Percentiles rank a stretch among this genome's conserved stretches.
Conservation (phyloP, 495 filamentous ascomycete genomes). For the Aspergillus hancockii region DNA sequence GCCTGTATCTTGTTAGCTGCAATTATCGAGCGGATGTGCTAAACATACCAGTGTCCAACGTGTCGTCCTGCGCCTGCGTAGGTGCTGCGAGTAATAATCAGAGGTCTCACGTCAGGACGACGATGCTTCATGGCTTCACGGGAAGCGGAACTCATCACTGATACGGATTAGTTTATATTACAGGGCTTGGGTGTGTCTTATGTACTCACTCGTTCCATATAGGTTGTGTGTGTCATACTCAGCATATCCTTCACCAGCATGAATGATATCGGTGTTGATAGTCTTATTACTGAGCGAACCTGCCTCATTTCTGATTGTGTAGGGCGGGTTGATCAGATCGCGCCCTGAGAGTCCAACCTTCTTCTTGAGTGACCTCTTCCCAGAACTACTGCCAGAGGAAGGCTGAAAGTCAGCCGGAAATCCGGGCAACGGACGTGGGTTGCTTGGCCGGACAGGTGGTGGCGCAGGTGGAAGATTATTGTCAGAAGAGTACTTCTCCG, state of each 20-base stretch:
- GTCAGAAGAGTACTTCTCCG: conserved; percentile 49
- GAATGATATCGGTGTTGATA: conserved; percentile 71
- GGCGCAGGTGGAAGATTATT: conserved; percentile 65
- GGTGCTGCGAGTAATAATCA: conserved; percentile 83
- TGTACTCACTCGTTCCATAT: conserved; percentile 66
- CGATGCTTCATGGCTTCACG: conserved; percentile 68
- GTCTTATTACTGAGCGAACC: conserved; percentile 73
- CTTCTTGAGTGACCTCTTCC: background rate
- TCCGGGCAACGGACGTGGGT: conserved; percentile 65
- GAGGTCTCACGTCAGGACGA: conserved; percentile 64
- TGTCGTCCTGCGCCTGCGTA: conserved; percentile 77
- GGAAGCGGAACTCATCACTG: conserved; percentile 74
- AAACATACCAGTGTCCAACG: conserved; percentile 73
- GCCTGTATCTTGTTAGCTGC: conserved; percentile 29
- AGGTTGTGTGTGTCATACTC: conserved; percentile 88
- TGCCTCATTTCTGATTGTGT: conserved; percentile 72
- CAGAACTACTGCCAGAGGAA: conserved; percentile 18
- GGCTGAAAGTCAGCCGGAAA: conserved; percentile 75
- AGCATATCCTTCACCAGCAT: conserved; percentile 62
- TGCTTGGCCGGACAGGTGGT: conserved; percentile 60
- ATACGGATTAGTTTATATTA: conserved; percentile 9
- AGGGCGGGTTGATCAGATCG: conserved; percentile 70
- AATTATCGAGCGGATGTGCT: background rate
- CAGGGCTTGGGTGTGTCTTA: background rate
- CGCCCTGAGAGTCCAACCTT: conserved; percentile 60